Conservation (phyloP, 768 basidiomycete species). For the Phaffia australis region DNA sequence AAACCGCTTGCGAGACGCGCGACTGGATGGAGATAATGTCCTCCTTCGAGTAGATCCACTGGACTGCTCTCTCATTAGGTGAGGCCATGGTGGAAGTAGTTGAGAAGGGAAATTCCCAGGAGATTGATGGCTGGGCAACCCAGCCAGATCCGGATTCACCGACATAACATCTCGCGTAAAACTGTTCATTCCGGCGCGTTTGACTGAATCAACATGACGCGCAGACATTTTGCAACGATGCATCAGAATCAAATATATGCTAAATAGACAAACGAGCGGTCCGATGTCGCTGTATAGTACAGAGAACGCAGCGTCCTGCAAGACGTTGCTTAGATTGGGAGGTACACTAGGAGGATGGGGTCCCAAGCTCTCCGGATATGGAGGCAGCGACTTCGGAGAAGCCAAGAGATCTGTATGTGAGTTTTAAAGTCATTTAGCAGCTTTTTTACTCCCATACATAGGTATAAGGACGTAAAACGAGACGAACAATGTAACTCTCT, state of each 20-base stretch:
- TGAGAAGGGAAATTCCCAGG: too few relatives aligned
- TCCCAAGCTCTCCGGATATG: background rate
- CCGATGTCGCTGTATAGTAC: slow-evolving; percentile 23
- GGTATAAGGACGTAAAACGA: background rate
- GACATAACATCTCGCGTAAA: slow-evolving; percentile 9
- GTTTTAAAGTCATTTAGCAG: too few relatives aligned
- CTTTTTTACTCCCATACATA: too few relatives aligned
- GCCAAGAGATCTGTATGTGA: slow-evolving; percentile 5
- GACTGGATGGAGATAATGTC: too few relatives aligned
- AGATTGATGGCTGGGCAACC: slow-evolving; percentile 4
- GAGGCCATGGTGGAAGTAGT: too few relatives aligned
- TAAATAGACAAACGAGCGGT: too few relatives aligned
- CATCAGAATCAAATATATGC: too few relatives aligned
- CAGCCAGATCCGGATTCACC: slow-evolving; percentile 5
- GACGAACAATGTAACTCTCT: slow-evolving; percentile 17
- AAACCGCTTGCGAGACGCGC: too few relatives aligned
- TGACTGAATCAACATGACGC: too few relatives aligned
- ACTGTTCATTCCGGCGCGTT: background rate
- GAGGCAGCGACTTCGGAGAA: background rate
- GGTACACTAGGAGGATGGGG: background rate
- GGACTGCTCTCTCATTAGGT: too few relatives aligned
- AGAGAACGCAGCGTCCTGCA: slow-evolving; percentile 1
- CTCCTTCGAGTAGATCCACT: too few relatives aligned
- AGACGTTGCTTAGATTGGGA: background rate
- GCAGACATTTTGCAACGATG: too few relatives aligned